Percentiles rank a stretch among this genome's conserved stretches.
These are phyloP conservation scores for Helianthus tuberosus DNA, from an alignment of 129 eudicot species.

Conservation along the genomic window DNA sequence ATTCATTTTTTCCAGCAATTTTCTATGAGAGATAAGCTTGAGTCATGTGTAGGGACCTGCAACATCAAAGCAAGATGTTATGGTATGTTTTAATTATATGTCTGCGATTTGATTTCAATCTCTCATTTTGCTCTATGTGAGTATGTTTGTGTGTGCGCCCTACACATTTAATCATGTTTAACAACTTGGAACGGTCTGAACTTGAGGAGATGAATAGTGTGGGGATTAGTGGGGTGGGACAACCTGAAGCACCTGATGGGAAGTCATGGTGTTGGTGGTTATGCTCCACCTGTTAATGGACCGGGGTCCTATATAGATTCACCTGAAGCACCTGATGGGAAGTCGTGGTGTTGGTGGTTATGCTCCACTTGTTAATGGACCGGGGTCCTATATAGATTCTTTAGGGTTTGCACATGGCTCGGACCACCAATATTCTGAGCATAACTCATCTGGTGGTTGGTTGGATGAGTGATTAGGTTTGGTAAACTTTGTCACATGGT, in stretches of 20 bases:
- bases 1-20: too few relatives aligned
- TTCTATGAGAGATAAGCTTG: too few relatives aligned
- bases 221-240: slow-evolving; percentile 27
- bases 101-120: too few relatives aligned
- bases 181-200: slow-evolving; percentile 28
- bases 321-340: slow-evolving; percentile 17
- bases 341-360: slow-evolving; percentile 23
- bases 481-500: not conserved
- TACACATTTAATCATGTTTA: not conserved
- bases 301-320: too few relatives aligned
- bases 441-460: slow-evolving; percentile 65
- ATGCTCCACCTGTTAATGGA: too few relatives aligned
- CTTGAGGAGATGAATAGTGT: slow-evolving; percentile 51
- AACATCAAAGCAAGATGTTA: too few relatives aligned
- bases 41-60: too few relatives aligned
- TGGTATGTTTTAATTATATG: too few relatives aligned
- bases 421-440: slow-evolving; percentile 29
- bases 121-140: too few relatives aligned
- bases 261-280: too few relatives aligned
- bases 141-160: too few relatives aligned
- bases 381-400: slow-evolving; percentile 31
- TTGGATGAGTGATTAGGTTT: slow-evolving; percentile 50
- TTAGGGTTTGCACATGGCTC: slow-evolving; percentile 64
- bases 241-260: too few relatives aligned
- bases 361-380: slow-evolving; percentile 35